phyloP scores from a whole-genome alignment of 2,329 filamentous ascomycete species.

The Pestalotiopsis sp. region DNA sequence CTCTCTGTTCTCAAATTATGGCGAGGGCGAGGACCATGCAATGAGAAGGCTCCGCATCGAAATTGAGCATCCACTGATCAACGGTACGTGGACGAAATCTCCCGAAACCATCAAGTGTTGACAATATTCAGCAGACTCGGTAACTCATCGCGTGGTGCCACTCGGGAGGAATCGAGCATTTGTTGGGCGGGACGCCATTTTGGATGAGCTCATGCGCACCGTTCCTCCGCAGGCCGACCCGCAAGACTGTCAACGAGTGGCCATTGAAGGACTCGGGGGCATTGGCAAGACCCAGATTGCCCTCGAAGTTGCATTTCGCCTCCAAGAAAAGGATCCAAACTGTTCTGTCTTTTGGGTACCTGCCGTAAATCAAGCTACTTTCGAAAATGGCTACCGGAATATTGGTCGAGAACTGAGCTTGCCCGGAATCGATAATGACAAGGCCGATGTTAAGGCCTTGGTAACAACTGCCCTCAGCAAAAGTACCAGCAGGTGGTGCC shows the following conservation, averaged over 20 bases:
- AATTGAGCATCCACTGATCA: background rate
- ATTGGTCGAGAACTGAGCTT: slow-evolving; percentile 30
- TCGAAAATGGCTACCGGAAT: slow-evolving; percentile 36
- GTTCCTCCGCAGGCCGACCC: background rate
- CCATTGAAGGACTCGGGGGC: slow-evolving; percentile 32
- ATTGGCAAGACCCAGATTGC: slow-evolving; percentile 41
- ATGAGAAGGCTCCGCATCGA: background rate
- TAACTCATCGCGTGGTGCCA: background rate
- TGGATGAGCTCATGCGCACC: background rate
- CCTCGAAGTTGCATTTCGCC: slow-evolving; percentile 32
- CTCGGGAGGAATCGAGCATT: background rate
- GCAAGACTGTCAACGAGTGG: slow-evolving; percentile 22
- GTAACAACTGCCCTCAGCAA: slow-evolving; percentile 34
- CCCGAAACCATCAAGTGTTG: background rate
- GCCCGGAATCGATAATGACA: slow-evolving; percentile 29
- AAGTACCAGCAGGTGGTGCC: slow-evolving; percentile 34
- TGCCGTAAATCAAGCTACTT: slow-evolving; percentile 24
- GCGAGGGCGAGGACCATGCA: slow-evolving; percentile 2
- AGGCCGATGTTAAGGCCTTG: slow-evolving; percentile 34
- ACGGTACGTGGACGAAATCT: background rate
- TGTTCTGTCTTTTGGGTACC: slow-evolving; percentile 43
- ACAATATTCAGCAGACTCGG: background rate
- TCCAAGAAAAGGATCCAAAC: slow-evolving; percentile 23
- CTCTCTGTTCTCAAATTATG: background rate
- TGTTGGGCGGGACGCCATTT: background rate